Base-by-base conservation (phyloP, 2,329 filamentous ascomycete species). In the Scedosporium minutisporum region DNA sequence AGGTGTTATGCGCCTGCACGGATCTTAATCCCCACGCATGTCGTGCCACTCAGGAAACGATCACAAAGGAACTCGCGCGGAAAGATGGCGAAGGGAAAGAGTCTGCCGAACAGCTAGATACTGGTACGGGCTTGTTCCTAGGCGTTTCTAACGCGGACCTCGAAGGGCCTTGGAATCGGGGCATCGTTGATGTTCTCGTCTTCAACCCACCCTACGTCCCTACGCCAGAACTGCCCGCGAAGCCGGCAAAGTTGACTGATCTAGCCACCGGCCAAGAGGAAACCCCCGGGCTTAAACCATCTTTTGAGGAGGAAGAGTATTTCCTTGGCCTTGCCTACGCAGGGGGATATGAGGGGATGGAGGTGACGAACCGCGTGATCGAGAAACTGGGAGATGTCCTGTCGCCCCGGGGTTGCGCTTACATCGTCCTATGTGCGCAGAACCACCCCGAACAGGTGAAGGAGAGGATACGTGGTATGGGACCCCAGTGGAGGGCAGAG, bases 131-230 rank as follows among this genome's bases (percentile, higher is more conserved):
- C 3, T 68, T 76, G 7, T 90, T 88, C 68, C 74, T 95, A 6
- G 88, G 86, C 48, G 83, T 87, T 18, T 72, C 88, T 27, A 86
- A 86, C 64, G 87, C 84, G 1, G 91, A 97, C 71, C 80, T 99
- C 0, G 80, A 82, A 4, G 74, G 82, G 2, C 77, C 87, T 0
- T 76, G 96, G 48, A 80, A 82, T 6, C 71, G 77, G 0, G 78
- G 80, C 2, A 75, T 76, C 46, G 82, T 96, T 4, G 95, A 99
- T 71, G 82, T 99, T 10, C 81, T 99, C 65, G 82, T 99, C 29
- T 99, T 97, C 81, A 99, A 99, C 72, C 95, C 95, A 61, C 95
- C 95, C 0, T 99, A 99, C 72, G 95, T 99, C 14, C 95, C 95
- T 1, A 96, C 93, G 2, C 82, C 87, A 27, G 83, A 86, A 48